Base-by-base conservation (phyloP, 2,329 filamentous ascomycete genomes). In the Exophiala alcalophila region DNA sequence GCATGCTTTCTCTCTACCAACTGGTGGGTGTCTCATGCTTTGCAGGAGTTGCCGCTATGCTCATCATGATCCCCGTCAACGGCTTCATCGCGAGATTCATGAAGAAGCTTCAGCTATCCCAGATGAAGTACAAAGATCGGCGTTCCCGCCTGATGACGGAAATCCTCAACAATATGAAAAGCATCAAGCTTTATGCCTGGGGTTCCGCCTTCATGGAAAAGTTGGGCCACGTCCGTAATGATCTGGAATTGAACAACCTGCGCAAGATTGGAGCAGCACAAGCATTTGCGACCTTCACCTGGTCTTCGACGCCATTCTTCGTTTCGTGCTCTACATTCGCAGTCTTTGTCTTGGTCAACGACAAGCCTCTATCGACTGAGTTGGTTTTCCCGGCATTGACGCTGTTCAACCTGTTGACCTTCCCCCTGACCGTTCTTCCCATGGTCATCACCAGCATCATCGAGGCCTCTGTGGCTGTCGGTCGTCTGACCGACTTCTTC, bases 121-220 rank as follows among this genome's bases (percentile, higher is more conserved):
- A 98, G 70, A 98, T 98, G 92, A 94, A 94, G 73, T 97, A 97
- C 71, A 98, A 98, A 70, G 92, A 98, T 59, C 78, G 89, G 26
- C 81, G 92, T 60, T 95, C 90, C 32, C 81, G 91, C 35, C 70
- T 98, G 45, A 96, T 97, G 74, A 94, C 91, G 5, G 92, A 98
- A 66, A 98, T 98, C 54, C 74, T 98, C 60, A 96, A 94, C 73
- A 97, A 97, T 68, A 98, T 98, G 86, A 98, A 98, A 73, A 94
- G 89, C 62, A 92, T 98, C 72, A 98, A 98, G 70, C 78, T 98
- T 14, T 98, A 96, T 63, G 92, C 92, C 20, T 98, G 92, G 92
- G 91, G 90, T 21, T 84, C 83, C 20, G 91, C 92, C 10, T 98
- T 98, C 62, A 95, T 96, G 83, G 92, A 89, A 66, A 95, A 94